Conservation (phyloP, 345 rosid species). For the Boechera stricta region DNA sequence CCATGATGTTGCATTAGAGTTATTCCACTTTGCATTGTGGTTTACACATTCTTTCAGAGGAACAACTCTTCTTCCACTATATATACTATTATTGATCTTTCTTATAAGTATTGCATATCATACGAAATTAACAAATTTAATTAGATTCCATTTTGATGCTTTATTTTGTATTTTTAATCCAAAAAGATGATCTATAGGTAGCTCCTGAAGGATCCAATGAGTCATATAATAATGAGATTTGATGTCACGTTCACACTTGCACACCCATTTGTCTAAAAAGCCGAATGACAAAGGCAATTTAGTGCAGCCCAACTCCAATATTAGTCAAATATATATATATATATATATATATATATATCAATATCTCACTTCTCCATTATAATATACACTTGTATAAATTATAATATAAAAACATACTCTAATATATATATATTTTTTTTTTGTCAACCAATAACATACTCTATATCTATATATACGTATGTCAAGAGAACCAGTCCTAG, state of each 20-base stretch:
- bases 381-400: slow-evolving; percentile 16
- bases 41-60: slow-evolving; percentile 2
- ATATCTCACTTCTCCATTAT: slow-evolving; percentile 13
- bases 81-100: neutral
- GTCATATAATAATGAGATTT: slow-evolving; percentile 44
- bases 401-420: too few species aligned
- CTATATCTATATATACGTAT: slow-evolving; percentile 12
- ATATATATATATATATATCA: slow-evolving; percentile 8
- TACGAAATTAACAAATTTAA: neutral
- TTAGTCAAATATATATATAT: slow-evolving; percentile 15
- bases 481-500: slow-evolving; percentile 38
- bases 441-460: neutral
- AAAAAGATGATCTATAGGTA: slow-evolving; percentile 7
- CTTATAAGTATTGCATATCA: slow-evolving; percentile 12
- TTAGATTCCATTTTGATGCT: slow-evolving; percentile 9
- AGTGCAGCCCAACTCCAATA: slow-evolving; percentile 46
- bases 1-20: slow-evolving; percentile 13
- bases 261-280: neutral
- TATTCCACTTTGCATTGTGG: slow-evolving; percentile 3
- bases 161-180: slow-evolving; percentile 4
- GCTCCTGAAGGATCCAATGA: slow-evolving; percentile 39
- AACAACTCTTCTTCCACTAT: neutral
- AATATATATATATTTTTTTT: too few species aligned
- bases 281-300: slow-evolving; percentile 23
- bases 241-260: slow-evolving; percentile 45